Percentiles rank a stretch among this genome's conserved stretches.
Evolutionary conservation across 495 filamentous ascomycete species (phyloP).

Genomic region (Neurospora sp.): DNA sequence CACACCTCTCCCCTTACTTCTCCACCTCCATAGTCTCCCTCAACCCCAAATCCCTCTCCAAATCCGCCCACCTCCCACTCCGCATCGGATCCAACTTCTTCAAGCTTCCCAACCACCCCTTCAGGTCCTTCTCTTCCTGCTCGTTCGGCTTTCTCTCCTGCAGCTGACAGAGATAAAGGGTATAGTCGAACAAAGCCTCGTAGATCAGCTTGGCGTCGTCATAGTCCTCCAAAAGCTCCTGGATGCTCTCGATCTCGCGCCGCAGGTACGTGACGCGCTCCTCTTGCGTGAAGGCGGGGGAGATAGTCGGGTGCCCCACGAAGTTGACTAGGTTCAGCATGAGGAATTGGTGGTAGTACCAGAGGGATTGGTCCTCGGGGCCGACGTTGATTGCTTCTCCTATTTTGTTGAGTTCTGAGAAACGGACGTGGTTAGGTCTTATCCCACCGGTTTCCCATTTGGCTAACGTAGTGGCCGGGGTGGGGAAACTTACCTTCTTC

Average conservation of each 20-base stretch:
- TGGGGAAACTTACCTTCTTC: conserved; percentile 49
- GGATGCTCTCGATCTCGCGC: conserved; percentile 56
- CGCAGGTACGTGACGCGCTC: conserved; percentile 58
- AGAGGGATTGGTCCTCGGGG: conserved; percentile 83
- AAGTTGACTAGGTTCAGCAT: conserved; percentile 48
- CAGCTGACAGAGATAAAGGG: conserved; percentile 39
- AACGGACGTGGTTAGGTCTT: not conserved
- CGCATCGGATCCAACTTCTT: conserved; percentile 61
- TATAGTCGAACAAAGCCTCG: conserved; percentile 60
- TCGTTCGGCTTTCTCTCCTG: conserved; percentile 23
- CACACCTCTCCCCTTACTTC: not conserved
- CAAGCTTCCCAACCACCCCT: conserved; percentile 52
- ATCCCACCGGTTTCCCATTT: not conserved
- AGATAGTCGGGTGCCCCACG: conserved; percentile 42
- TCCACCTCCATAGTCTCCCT: not conserved
- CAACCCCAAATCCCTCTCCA: conserved; percentile 35
- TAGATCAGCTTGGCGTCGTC: conserved; percentile 72
- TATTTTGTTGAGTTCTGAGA: conserved; percentile 62
- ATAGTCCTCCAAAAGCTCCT: conserved; percentile 67
- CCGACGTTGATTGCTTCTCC: conserved; percentile 71
- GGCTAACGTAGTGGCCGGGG: not conserved
- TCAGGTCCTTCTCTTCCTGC: conserved; percentile 38
- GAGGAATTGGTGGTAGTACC: conserved; percentile 90
- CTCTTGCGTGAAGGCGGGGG: conserved; percentile 47
- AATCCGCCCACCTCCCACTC: conserved; percentile 56